A percentile compares a stretch with the other conserved stretches of the same genome.
Conservation (phyloP, 1,139 yeast species). For the Candida sp. region DNA sequence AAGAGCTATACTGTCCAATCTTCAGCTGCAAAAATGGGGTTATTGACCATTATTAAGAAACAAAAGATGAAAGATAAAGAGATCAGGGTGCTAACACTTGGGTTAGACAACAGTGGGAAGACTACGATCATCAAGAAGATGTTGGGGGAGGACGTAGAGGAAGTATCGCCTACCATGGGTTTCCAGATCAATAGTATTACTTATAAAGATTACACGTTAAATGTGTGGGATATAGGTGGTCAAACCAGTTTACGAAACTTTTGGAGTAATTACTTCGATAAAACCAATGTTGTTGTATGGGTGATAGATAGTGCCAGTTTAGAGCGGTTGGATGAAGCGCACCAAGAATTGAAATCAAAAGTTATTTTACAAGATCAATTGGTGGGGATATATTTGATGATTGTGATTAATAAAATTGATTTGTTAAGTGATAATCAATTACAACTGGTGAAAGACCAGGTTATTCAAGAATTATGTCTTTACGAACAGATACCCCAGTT, state of each 20-base stretch:
- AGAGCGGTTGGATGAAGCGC: slow-evolving; percentile 64
- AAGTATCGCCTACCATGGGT: slow-evolving; percentile 51
- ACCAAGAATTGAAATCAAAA: slow-evolving; percentile 54
- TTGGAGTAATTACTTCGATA: slow-evolving; percentile 91
- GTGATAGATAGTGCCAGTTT: slow-evolving; percentile 73
- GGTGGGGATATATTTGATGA: slow-evolving; percentile 58
- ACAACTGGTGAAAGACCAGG: slow-evolving; percentile 12
- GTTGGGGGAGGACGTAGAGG: slow-evolving; percentile 45
- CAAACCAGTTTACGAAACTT: slow-evolving; percentile 74
- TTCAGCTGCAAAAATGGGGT: slow-evolving; percentile 56
- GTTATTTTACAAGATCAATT: slow-evolving; percentile 67
- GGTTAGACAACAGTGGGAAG: slow-evolving; percentile 89
- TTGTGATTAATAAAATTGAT: slow-evolving; percentile 60
- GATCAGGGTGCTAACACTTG: slow-evolving; percentile 69
- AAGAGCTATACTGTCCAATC: background rate
- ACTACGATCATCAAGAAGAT: slow-evolving; percentile 71
- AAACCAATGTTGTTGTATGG: slow-evolving; percentile 85
- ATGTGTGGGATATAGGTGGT: slow-evolving; percentile 89
- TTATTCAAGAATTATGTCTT: slow-evolving; percentile 20
- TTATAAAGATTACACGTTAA: slow-evolving; percentile 28
- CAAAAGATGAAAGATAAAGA: slow-evolving; percentile 81
- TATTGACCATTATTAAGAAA: slow-evolving; percentile 74
- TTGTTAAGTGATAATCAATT: slow-evolving; percentile 22
- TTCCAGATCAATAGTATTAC: slow-evolving; percentile 45
- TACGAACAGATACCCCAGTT: slow-evolving; percentile 17